Conservation (phyloP, 768 basidiomycete species). For the Serpula lacrymans region DNA sequence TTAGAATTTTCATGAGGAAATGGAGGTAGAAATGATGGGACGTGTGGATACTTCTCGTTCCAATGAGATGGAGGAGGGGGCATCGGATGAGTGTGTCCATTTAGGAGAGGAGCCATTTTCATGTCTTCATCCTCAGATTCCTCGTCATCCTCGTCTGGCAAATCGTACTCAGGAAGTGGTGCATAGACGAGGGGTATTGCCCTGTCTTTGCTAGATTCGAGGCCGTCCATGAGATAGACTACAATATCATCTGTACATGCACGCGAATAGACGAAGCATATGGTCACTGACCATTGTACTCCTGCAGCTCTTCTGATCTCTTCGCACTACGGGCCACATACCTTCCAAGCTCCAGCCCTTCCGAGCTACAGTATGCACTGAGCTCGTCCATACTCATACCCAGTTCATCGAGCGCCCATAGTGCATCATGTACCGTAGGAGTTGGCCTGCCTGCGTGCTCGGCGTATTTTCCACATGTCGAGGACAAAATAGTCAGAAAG, state of each 20-base stretch:
- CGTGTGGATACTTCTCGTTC: no score
- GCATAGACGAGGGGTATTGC: conserved; percentile 50
- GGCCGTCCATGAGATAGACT: conserved; percentile 62
- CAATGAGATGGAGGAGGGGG: conserved; percentile 34
- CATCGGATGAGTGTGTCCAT: conserved; percentile 23
- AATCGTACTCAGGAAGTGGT: conserved; percentile 29
- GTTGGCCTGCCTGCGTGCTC: conserved; percentile 68
- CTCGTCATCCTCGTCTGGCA: conserved; percentile 27
- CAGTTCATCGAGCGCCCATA: conserved; percentile 68
- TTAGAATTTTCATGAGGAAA: conserved; percentile 33
- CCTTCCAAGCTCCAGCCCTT: conserved; percentile 65
- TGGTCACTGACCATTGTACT: conserved; percentile 60
- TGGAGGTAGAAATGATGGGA: conserved; percentile 32
- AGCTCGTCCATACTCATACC: conserved; percentile 72
- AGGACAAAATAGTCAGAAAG: conserved; percentile 63
- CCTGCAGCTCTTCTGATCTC: conserved; percentile 69
- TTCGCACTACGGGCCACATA: conserved; percentile 63
- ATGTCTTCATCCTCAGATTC: conserved; percentile 26
- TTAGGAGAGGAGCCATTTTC: conserved; percentile 10
- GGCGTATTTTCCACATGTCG: conserved; percentile 71
- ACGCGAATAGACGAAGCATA: conserved; percentile 6
- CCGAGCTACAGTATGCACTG: conserved; percentile 57
- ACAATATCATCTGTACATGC: conserved; percentile 15
- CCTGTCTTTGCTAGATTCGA: conserved; percentile 54
- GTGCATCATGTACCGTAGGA: conserved; percentile 56